Evolutionary conservation across 2,329 filamentous ascomycete species (phyloP).

Genomic region (Aspergillus japonicus): DNA sequence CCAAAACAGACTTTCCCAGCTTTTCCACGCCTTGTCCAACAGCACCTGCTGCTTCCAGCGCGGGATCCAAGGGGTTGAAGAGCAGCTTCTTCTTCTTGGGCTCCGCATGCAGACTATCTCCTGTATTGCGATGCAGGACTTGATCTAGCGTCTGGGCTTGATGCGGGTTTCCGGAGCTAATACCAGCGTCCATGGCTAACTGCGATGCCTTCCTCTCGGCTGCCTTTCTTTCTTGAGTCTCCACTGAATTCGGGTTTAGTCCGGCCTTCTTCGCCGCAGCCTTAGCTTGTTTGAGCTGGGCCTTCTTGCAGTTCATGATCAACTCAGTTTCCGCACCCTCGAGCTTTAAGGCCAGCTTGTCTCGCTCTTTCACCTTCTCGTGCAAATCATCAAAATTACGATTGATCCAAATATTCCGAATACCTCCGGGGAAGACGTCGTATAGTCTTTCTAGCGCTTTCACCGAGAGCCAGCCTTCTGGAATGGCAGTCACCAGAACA

Average conservation of each 20-base stretch:
- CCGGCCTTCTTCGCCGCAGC: constrained; percentile 63
- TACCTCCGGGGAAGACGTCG: constrained; percentile 92
- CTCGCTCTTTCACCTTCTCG: constrained; percentile 77
- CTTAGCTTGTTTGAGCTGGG: constrained; percentile 68
- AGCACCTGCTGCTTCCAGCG: constrained; percentile 53
- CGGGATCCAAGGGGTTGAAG: constrained; percentile 42
- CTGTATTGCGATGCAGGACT: constrained; percentile 34
- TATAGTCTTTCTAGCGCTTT: constrained; percentile 81
- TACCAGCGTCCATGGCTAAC: constrained; percentile 50
- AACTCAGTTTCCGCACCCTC: constrained; percentile 83
- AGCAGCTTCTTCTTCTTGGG: constrained; percentile 16
- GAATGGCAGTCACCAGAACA: constrained; percentile 87
- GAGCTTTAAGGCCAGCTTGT: constrained; percentile 67
- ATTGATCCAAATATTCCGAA: constrained; percentile 96
- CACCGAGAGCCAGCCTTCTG: constrained; percentile 82
- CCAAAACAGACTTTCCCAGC: constrained; percentile 47
- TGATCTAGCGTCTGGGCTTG: constrained; percentile 54
- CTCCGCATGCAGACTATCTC: constrained; percentile 15
- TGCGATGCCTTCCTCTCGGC: constrained; percentile 50
- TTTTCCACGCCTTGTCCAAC: constrained; percentile 51
- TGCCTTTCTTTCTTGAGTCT: constrained; percentile 49
- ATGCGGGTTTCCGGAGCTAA: constrained; percentile 59
- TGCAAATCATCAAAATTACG: constrained; percentile 79
- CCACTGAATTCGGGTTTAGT: constrained; percentile 36
- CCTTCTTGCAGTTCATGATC: constrained; percentile 75